Evolutionary conservation across 306 rosid genomes (phyloP).

Genomic region (Quercus mongolica): DNA sequence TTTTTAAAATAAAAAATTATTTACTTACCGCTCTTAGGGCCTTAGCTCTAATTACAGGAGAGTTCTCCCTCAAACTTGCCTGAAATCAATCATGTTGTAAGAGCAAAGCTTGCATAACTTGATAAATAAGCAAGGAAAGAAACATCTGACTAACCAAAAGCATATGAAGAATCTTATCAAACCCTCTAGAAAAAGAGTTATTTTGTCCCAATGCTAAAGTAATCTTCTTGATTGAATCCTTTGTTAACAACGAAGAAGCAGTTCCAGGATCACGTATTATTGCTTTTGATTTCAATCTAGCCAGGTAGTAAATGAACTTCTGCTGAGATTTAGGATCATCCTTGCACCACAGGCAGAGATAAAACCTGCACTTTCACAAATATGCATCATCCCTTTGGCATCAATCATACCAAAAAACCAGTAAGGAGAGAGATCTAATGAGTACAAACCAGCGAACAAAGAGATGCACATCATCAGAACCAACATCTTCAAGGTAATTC

Average conservation of each 20-base stretch:
- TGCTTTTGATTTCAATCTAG: conserved; percentile 85
- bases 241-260: conserved; percentile 56
- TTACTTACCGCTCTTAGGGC: conserved; percentile 87
- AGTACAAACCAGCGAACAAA: conserved; percentile 87
- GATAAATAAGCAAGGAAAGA: conserved; percentile 17
- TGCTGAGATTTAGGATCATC: conserved; percentile 82
- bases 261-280: conserved; percentile 77
- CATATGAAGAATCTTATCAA: conserved; percentile 83
- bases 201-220: conserved; percentile 81
- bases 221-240: conserved; percentile 77
- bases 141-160: conserved; percentile 76
- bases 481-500: conserved; percentile 80
- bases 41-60: conserved; percentile 90
- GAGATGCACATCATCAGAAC: conserved; percentile 83
- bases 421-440: conserved; percentile 20
- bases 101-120: conserved; percentile 15
- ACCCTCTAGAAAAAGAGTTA: conserved; percentile 90
- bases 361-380: conserved; percentile 66
- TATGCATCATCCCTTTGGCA: conserved; percentile 22
- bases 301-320: conserved; percentile 53
- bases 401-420: conserved; percentile 17
- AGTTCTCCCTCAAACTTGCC: conserved; percentile 88
- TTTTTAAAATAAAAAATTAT: background rate
- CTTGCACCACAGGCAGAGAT: conserved; percentile 91
- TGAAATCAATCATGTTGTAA: conserved; percentile 27